phyloP scores from a whole-genome alignment of 352 stramenopile genomes.

The Elongisporangium undulatum region DNA sequence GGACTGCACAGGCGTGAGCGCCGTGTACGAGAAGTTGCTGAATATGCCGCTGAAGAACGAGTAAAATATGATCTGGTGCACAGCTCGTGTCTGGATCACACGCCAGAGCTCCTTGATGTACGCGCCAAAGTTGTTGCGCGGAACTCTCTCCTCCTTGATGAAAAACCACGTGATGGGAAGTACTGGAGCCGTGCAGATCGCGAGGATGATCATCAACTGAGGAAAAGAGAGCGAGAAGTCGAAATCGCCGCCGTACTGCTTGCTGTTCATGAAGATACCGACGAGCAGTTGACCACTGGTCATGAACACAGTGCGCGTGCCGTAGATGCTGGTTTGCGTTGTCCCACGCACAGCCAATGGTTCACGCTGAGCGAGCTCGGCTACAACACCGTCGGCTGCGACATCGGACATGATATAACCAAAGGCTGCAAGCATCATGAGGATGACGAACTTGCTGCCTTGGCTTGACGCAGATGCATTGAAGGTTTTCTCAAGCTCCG shows the following conservation, averaged over 20 bases:
- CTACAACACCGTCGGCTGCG: conserved; percentile 17
- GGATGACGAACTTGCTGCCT: conserved; percentile 22
- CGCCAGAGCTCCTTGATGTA: conserved; percentile 17
- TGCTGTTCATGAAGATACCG: conserved; percentile 23
- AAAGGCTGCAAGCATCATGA: conserved; percentile 27
- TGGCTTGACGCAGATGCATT: conserved; percentile 11
- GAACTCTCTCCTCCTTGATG: conserved; percentile 20
- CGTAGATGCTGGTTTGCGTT: conserved; percentile 33
- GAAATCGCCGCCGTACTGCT: conserved; percentile 24
- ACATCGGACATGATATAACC: conserved; percentile 28
- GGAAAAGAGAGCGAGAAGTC: conserved; percentile 19
- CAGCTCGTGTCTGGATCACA: conserved; percentile 13
- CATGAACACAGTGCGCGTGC: conserved; percentile 16
- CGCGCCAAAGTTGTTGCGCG: conserved; percentile 7
- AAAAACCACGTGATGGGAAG: conserved; percentile 23
- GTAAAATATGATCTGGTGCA: conserved; percentile 27
- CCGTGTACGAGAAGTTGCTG: conserved; percentile 10
- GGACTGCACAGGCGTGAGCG: conserved; percentile 3
- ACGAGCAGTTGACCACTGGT: conserved; percentile 12
- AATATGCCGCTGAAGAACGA: conserved; percentile 24
- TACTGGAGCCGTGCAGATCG: conserved; percentile 12
- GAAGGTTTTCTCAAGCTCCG: conserved; percentile 4
- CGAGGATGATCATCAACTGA: conserved; percentile 18
- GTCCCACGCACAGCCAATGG: conserved; percentile 20
- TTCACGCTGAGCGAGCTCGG: conserved; percentile 32